Conservation (phyloP, 2,329 filamentous ascomycete species). For the Curvularia eragrostidis region DNA sequence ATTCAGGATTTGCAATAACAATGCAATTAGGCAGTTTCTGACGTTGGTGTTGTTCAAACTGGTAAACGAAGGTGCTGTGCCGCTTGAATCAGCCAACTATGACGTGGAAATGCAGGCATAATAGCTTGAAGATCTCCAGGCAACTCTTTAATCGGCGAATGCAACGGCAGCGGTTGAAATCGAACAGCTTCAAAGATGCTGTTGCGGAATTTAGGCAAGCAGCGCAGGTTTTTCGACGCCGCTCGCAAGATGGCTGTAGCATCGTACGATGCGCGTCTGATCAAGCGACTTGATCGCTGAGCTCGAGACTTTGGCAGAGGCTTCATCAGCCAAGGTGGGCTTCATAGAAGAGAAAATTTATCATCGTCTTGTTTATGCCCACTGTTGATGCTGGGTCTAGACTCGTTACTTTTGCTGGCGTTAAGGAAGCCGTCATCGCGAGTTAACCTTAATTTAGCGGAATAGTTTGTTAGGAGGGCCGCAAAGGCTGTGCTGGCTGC, state of each 20-base stretch:
- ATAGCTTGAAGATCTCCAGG: slow-evolving; percentile 36
- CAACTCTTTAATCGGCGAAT: slow-evolving; percentile 16
- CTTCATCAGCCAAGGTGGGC: slow-evolving; percentile 54
- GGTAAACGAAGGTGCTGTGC: slow-evolving; percentile 47
- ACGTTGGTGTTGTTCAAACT: slow-evolving; percentile 52
- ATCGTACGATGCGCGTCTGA: slow-evolving; percentile 29
- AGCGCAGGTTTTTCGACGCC: slow-evolving; percentile 33
- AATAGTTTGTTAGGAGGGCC: slow-evolving; percentile 40
- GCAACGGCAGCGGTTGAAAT: neutral
- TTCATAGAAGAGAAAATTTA: slow-evolving; percentile 54
- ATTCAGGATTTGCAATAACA: slow-evolving; percentile 60
- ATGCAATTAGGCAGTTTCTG: slow-evolving; percentile 56
- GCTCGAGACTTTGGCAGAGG: slow-evolving; percentile 53
- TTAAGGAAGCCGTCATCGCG: slow-evolving; percentile 43
- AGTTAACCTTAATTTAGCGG: slow-evolving; percentile 31
- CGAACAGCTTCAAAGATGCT: slow-evolving; percentile 33
- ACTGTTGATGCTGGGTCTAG: slow-evolving; percentile 51
- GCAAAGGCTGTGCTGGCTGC: slow-evolving; percentile 38
- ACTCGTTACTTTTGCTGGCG: slow-evolving; percentile 43
- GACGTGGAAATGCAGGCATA: slow-evolving; percentile 46
- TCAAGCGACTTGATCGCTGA: slow-evolving; percentile 50
- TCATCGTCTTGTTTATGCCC: slow-evolving; percentile 55
- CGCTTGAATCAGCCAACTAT: slow-evolving; percentile 49
- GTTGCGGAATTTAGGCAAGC: slow-evolving; percentile 45
- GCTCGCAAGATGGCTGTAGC: slow-evolving; percentile 36